Base-by-base conservation (phyloP, 768 basidiomycete genomes). In the Cystobasidium tubakii region DNA sequence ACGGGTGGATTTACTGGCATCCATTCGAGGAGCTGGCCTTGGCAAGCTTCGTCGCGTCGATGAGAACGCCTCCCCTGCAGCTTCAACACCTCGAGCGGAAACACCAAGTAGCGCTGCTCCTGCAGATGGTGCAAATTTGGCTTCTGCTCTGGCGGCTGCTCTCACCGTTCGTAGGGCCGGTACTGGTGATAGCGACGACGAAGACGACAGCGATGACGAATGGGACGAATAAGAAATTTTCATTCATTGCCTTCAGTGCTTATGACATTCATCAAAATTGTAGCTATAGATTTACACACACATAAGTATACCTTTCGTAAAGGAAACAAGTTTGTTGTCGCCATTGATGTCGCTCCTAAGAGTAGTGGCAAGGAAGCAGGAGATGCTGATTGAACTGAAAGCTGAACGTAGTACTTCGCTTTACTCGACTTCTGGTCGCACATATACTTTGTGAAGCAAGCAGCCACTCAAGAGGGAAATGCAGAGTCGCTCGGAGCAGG, bases 131-230 rank as follows among this genome's bases (percentile, higher is more conserved):
- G 88, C 85, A 0, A 88, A 93, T 81, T 81, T 95, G 74, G 92
- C 92, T 0, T 84, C 87, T 2, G 90, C 91, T 9, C 83, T 96
- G 57, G 93, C 92, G 4, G 89, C 87, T 62, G 92, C 92, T 0
- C 81, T 97, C 75, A 82, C 88, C 77, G 87, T 89, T 80, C 83
- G 93, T 77, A 95, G 90, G 80, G 91, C 90, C 83, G 88, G 90
- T 79, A 82, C 95, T 77, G 92, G 90, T 1, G 91, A 92, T 77
- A 90, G 89, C 78, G 89, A 83, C 63, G 82, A 90, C 77, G 88
- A 89, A 3, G 88, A 88, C 0, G 82, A 90, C 76, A 88, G 88
- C 3, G 88, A 88, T 0, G 89, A 89, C 80, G 84, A 84, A 60
- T 71, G 69, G 69, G 66, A 67, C 23, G 66, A 67, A 4, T 67